Percentiles rank a stretch among this genome's conserved stretches.
Evolutionary conservation across 2,329 filamentous ascomycete genomes (phyloP).

Genomic region (Furcasterigmium furcatum): DNA sequence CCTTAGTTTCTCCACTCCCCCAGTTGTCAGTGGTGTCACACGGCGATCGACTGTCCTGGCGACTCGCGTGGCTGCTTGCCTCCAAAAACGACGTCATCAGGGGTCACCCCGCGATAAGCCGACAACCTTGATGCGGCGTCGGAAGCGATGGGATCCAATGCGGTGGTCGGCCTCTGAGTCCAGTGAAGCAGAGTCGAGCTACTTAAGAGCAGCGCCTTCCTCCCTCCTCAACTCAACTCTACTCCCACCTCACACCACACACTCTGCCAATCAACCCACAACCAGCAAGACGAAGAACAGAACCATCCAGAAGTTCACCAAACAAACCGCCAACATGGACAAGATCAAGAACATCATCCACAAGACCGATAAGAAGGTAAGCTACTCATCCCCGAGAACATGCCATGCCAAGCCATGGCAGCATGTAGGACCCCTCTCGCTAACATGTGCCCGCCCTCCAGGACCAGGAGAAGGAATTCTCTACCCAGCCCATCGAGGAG

Average conservation of each 20-base stretch:
- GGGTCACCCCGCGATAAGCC: neutral
- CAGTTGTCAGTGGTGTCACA: neutral
- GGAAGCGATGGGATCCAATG: no score
- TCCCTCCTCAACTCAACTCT: no score
- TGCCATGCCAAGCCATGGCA: neutral
- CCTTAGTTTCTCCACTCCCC: neutral
- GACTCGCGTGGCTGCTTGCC: neutral
- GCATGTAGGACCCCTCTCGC: no score
- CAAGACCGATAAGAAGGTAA: slow-evolving; percentile 13
- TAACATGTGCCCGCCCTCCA: slow-evolving; percentile 6
- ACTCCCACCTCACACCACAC: no score
- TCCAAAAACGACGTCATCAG: slow-evolving; percentile 3
- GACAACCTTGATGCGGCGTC: no score
- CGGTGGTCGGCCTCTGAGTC: neutral
- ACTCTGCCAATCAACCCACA: neutral
- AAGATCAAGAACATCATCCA: slow-evolving; percentile 15
- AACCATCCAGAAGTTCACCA: neutral
- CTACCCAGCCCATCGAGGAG: slow-evolving; percentile 40
- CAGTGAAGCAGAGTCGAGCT: neutral
- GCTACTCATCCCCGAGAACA: no score
- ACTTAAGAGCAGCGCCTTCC: neutral
- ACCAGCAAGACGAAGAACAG: neutral
- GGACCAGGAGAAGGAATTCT: slow-evolving; percentile 39
- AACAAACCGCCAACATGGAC: slow-evolving; percentile 6
- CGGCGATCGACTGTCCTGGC: neutral